Evolutionary conservation across 352 stramenopile species (phyloP).

Genomic region (Pythium periplocum): DNA sequence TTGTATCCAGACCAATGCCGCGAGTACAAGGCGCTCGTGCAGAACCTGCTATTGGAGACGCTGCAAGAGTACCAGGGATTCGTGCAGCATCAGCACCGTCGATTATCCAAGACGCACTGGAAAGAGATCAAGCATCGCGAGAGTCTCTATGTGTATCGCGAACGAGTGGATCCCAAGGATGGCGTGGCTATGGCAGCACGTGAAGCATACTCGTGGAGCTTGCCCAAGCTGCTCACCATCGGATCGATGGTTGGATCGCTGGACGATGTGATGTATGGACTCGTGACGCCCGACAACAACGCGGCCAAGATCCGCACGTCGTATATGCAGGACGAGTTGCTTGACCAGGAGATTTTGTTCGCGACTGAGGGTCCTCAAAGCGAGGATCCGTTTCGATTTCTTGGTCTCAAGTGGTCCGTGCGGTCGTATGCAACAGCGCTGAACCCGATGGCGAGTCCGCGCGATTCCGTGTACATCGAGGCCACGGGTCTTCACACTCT

Average conservation of each 20-base stretch:
- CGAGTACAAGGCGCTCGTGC: slow-evolving; percentile 7
- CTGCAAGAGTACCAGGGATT: slow-evolving; percentile 12
- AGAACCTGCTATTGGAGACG: slow-evolving; percentile 8
- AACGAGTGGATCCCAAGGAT: slow-evolving; percentile 24
- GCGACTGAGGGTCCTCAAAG: slow-evolving; percentile 16
- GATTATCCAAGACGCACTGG: slow-evolving; percentile 1
- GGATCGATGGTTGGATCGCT: slow-evolving; percentile 43
- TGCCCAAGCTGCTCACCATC: slow-evolving; percentile 41
- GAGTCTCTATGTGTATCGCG: slow-evolving; percentile 31
- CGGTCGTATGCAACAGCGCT: slow-evolving; percentile 16
- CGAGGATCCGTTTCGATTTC: slow-evolving; percentile 41
- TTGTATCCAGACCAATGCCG: neutral
- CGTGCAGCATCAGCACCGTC: neutral
- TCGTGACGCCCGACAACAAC: slow-evolving; percentile 33
- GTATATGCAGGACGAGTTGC: slow-evolving; percentile 28
- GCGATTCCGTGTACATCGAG: slow-evolving; percentile 30
- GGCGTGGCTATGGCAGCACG: slow-evolving; percentile 5
- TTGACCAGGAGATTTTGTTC: slow-evolving; percentile 30
- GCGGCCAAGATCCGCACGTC: slow-evolving; percentile 27
- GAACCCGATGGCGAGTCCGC: slow-evolving; percentile 20
- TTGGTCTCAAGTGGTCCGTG: slow-evolving; percentile 44
- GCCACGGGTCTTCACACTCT: slow-evolving; percentile 24
- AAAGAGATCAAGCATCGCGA: slow-evolving; percentile 17
- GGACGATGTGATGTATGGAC: slow-evolving; percentile 60
- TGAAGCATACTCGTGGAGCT: slow-evolving; percentile 19